Percentiles rank a stretch among this genome's conserved stretches.
phyloP scores from a whole-genome alignment of 2,329 filamentous ascomycete genomes.

The Colletotrichum lentis region DNA sequence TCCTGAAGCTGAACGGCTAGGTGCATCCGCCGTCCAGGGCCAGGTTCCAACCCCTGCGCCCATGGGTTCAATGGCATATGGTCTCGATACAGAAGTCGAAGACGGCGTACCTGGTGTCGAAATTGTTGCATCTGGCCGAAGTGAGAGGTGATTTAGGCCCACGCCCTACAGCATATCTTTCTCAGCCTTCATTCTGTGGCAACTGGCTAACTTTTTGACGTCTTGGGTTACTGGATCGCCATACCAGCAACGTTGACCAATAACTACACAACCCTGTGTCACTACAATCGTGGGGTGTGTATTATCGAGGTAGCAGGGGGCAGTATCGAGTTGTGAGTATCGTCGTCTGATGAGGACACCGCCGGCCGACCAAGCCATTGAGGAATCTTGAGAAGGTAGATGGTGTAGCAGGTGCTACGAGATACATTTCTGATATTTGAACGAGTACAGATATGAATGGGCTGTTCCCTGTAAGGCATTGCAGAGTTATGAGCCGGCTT shows the following conservation, averaged over 20 bases:
- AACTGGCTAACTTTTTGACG: too few relatives aligned
- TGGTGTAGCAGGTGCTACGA: neutral
- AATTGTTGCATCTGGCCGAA: neutral
- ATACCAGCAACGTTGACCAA: too few relatives aligned
- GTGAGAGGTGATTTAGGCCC: neutral
- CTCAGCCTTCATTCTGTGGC: neutral
- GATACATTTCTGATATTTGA: neutral
- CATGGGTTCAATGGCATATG: neutral
- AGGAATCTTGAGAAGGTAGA: neutral
- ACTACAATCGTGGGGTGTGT: too few relatives aligned
- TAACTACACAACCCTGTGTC: neutral
- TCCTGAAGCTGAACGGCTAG: conserved; percentile 13
- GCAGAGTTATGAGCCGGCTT: neutral
- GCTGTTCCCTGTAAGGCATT: neutral
- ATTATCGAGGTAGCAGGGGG: too few relatives aligned
- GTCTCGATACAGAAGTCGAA: neutral
- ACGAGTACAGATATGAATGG: neutral
- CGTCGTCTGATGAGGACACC: neutral
- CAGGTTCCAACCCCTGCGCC: neutral
- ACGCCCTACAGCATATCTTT: neutral
- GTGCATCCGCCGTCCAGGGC: conserved; percentile 19
- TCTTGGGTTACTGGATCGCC: too few relatives aligned
- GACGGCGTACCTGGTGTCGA: neutral
- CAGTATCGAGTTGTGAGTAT: neutral
- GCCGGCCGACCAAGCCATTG: neutral